Conservation (phyloP, 2,329 filamentous ascomycete genomes). For the Stagonosporopsis cucurbitacearum region DNA sequence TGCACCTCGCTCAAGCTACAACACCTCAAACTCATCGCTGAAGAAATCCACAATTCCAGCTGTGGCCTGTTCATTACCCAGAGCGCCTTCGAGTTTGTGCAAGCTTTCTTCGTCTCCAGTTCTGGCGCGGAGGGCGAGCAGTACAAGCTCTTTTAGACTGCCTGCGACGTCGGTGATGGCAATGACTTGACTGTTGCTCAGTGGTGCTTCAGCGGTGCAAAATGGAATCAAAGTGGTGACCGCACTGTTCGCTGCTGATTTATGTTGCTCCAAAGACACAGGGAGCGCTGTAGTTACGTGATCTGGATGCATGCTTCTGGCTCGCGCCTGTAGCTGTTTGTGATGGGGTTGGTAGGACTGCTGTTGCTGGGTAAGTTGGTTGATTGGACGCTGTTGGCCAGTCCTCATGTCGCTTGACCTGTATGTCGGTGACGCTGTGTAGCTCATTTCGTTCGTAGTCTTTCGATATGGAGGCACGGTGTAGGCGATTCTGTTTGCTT, state of each 20-base stretch:
- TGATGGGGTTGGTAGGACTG: neutral
- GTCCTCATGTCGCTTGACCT: neutral
- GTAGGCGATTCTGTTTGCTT: too few species aligned
- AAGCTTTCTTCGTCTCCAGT: slow-evolving; percentile 21
- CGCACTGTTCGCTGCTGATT: slow-evolving; percentile 5
- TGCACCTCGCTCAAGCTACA: neutral
- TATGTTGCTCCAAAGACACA: neutral
- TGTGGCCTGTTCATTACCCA: slow-evolving; percentile 30
- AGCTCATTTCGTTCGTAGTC: neutral
- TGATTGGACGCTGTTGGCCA: neutral
- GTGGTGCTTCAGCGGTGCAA: slow-evolving; percentile 33
- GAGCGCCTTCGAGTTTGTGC: slow-evolving; percentile 25
- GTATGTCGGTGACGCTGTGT: neutral
- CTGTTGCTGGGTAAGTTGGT: neutral
- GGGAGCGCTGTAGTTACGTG: neutral
- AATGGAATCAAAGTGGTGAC: slow-evolving; percentile 37
- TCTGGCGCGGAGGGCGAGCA: slow-evolving; percentile 33
- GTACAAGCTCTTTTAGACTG: slow-evolving; percentile 40
- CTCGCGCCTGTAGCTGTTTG: too few species aligned
- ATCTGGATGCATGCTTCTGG: neutral
- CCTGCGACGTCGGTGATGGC: slow-evolving; percentile 43
- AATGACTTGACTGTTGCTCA: slow-evolving; percentile 37
- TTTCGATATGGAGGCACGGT: too few species aligned
- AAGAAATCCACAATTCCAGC: slow-evolving; percentile 42
- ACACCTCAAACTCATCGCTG: slow-evolving; percentile 40